Percentiles rank a stretch among this genome's conserved stretches.
Conservation (phyloP, 2,329 filamentous ascomycete species). For the Xylariaceae sp. region DNA sequence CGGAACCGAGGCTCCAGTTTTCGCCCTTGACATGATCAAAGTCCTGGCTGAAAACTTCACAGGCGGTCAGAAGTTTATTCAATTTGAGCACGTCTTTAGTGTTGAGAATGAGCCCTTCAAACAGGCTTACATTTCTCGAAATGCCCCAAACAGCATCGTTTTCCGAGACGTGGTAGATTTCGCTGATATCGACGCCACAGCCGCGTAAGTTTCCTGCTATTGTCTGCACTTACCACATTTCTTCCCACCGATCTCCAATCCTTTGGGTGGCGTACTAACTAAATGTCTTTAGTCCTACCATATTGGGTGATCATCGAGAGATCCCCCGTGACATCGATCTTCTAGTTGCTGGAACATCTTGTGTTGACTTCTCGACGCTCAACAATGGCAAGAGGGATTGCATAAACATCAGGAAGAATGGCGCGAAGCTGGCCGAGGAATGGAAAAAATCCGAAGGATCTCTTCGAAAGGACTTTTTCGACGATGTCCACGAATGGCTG, state of each 20-base stretch:
- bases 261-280: background rate
- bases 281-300: slow-evolving; percentile 44
- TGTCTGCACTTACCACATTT: background rate
- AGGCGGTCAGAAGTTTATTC: slow-evolving; percentile 34
- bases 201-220: slow-evolving; percentile 40
- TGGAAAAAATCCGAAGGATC: slow-evolving; percentile 3
- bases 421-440: slow-evolving; percentile 42
- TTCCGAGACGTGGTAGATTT: slow-evolving; percentile 58
- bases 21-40: slow-evolving; percentile 56
- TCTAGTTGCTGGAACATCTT: slow-evolving; percentile 67
- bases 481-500: slow-evolving; percentile 8
- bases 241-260: background rate
- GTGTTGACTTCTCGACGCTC: slow-evolving; percentile 66
- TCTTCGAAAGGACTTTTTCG: slow-evolving; percentile 16
- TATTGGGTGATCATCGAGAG: slow-evolving; percentile 53
- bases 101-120: slow-evolving; percentile 61
- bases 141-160: slow-evolving; percentile 46
- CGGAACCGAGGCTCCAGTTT: slow-evolving; percentile 68
- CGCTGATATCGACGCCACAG: slow-evolving; percentile 31
- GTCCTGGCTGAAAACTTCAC: slow-evolving; percentile 36
- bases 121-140: slow-evolving; percentile 59
- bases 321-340: slow-evolving; percentile 59
- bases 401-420: background rate
- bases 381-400: slow-evolving; percentile 48
- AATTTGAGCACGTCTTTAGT: slow-evolving; percentile 53